phyloP scores from a whole-genome alignment of 176 grass and related monocot genomes.

The Avena insularis region DNA sequence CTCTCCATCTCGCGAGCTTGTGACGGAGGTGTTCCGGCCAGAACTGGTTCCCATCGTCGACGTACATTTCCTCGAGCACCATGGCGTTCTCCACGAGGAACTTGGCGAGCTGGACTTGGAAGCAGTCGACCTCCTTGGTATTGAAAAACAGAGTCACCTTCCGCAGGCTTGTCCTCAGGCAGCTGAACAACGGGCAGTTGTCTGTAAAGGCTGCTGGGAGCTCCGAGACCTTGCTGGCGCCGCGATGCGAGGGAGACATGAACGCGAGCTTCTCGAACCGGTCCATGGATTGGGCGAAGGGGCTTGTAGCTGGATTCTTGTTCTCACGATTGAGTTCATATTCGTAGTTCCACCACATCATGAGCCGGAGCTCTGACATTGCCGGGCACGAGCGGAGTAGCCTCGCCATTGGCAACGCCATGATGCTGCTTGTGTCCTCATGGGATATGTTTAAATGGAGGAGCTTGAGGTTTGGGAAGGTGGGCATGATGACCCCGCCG shows the following conservation, averaged over 20 bases:
- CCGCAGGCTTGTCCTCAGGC: neutral
- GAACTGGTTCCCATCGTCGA: neutral
- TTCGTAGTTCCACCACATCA: neutral
- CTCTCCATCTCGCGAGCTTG: neutral
- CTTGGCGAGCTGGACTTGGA: slow-evolving; percentile 9
- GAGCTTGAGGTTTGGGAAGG: neutral
- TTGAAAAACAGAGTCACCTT: neutral
- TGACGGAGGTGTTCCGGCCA: neutral
- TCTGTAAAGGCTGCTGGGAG: neutral
- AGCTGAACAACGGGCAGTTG: neutral
- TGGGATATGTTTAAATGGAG: neutral
- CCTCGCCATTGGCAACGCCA: neutral
- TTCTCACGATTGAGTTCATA: neutral
- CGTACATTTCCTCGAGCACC: neutral
- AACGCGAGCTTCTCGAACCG: neutral
- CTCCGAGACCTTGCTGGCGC: neutral
- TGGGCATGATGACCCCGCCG: neutral
- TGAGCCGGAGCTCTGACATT: neutral
- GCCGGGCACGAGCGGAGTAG: neutral
- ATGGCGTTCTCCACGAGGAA: slow-evolving; percentile 14
- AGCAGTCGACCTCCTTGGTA: neutral
- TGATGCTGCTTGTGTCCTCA: neutral
- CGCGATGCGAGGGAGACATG: neutral
- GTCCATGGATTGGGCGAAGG: neutral
- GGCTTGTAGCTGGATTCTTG: neutral